Evolutionary conservation across 2,329 filamentous ascomycete species (phyloP).

Genomic region (Fusarium euwallaceae): DNA sequence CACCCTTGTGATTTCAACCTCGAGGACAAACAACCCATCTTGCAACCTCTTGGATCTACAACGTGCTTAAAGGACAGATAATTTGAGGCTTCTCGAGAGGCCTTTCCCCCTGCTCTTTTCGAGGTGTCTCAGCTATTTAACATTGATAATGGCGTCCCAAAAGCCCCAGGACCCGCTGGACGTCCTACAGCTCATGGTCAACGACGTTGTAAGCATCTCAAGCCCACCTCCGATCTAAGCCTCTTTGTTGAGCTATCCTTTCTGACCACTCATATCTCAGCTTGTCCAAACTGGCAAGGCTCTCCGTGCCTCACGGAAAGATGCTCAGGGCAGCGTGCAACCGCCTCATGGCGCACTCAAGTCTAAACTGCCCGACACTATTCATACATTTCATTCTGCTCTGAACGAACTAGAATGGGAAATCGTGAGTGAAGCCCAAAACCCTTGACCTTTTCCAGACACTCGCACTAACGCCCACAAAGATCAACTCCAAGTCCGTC

Average conservation of each 20-base stretch:
- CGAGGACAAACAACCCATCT: slow-evolving; percentile 20
- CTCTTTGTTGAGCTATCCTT: slow-evolving; percentile 1
- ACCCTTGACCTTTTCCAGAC: not conserved
- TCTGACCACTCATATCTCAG: slow-evolving; percentile 50
- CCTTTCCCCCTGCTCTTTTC: not conserved
- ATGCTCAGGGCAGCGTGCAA: slow-evolving; percentile 56
- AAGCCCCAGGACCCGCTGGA: slow-evolving; percentile 58
- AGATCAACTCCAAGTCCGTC: slow-evolving; percentile 66
- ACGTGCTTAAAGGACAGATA: not conserved
- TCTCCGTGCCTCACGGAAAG: slow-evolving; percentile 62
- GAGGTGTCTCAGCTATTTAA: not conserved
- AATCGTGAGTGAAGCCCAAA: slow-evolving; percentile 60
- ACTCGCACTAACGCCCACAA: slow-evolving; percentile 27
- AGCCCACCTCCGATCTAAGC: not conserved
- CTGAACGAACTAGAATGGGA: slow-evolving; percentile 70
- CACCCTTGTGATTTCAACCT: slow-evolving; percentile 24
- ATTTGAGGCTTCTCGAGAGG: not conserved
- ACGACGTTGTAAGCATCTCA: slow-evolving; percentile 63
- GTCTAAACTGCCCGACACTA: slow-evolving; percentile 61
- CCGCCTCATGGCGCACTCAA: slow-evolving; percentile 52
- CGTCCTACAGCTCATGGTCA: slow-evolving; percentile 65
- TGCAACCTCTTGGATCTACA: not conserved
- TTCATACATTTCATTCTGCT: slow-evolving; percentile 64
- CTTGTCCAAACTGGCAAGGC: slow-evolving; percentile 72
- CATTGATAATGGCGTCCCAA: slow-evolving; percentile 49